Conservation (phyloP, 1,284 basidiomycete genomes). For the Macrocybe sp. region DNA sequence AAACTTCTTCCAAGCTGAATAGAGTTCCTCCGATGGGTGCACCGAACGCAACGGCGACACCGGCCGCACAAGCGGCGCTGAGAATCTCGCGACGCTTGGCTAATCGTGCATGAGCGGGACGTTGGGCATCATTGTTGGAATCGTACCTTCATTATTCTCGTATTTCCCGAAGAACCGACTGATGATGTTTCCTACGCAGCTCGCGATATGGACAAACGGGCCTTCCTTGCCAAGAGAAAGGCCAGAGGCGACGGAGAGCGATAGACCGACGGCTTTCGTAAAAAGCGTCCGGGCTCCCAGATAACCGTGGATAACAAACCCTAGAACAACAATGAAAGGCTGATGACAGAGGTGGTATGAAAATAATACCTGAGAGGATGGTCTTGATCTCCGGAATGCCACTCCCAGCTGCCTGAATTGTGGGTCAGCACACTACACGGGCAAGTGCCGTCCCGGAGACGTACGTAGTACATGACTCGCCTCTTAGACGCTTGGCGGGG, state of each 20-base stretch:
- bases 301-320: slow-evolving; percentile 98
- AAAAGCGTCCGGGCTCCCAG: slow-evolving; percentile 87
- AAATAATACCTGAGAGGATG: slow-evolving; percentile 72
- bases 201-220: slow-evolving; percentile 94
- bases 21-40: slow-evolving; percentile 92
- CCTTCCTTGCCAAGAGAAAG: slow-evolving; percentile 93
- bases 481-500: slow-evolving; percentile 38
- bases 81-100: slow-evolving; percentile 90
- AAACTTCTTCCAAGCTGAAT: slow-evolving; percentile 92
- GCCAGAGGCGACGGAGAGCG: slow-evolving; percentile 89
- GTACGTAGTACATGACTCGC: slow-evolving; percentile 79
- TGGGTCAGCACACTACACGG: neutral
- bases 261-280: slow-evolving; percentile 88
- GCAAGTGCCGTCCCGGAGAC: slow-evolving; percentile 21
- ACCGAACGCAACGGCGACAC: slow-evolving; percentile 89
- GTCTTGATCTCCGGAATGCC: slow-evolving; percentile 98
- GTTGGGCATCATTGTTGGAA: neutral
- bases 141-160: slow-evolving; percentile 85
- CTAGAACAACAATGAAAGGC: slow-evolving; percentile 28
- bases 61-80: slow-evolving; percentile 88
- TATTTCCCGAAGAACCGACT: slow-evolving; percentile 86
- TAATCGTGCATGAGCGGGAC: slow-evolving; percentile 19
- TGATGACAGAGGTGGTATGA: slow-evolving; percentile 2
- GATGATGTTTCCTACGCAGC: slow-evolving; percentile 92
- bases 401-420: slow-evolving; percentile 78